These are phyloP conservation scores for Chlamydomonas schloesseri DNA, from an alignment of 139 green algal species.

Conservation along the genomic window DNA sequence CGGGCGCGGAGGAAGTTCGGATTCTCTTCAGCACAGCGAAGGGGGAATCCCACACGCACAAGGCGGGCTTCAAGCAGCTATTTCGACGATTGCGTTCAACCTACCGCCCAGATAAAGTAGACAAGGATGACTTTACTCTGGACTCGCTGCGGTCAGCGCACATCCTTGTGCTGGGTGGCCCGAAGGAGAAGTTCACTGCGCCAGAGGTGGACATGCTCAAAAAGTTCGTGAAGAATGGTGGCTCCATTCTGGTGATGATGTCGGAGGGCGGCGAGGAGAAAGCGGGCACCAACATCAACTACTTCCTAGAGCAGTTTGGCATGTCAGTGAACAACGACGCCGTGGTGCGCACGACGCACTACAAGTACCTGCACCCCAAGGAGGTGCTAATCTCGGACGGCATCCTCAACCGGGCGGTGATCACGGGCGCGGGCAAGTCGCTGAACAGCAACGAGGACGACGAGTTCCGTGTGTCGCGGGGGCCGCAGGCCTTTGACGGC, in stretches of 20 bases:
- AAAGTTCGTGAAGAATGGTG: slow-evolving; percentile 72
- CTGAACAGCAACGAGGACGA: slow-evolving; percentile 48
- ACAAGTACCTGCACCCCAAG: slow-evolving; percentile 92
- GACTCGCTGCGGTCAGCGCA: slow-evolving; percentile 60
- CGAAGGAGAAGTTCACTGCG: slow-evolving; percentile 73
- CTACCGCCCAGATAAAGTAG: slow-evolving; percentile 67
- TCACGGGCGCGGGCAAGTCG: slow-evolving; percentile 54
- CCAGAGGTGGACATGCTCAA: slow-evolving; percentile 76
- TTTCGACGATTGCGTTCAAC: slow-evolving; percentile 69
- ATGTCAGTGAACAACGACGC: slow-evolving; percentile 80
- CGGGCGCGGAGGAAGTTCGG: slow-evolving; percentile 30
- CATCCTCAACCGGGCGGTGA: slow-evolving; percentile 83
- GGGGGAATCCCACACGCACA: slow-evolving; percentile 74
- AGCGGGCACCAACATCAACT: slow-evolving; percentile 85
- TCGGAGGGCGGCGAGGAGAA: slow-evolving; percentile 74
- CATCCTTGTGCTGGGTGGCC: slow-evolving; percentile 82
- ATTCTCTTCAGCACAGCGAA: slow-evolving; percentile 74
- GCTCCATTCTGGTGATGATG: slow-evolving; percentile 77
- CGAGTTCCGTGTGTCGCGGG: slow-evolving; percentile 49
- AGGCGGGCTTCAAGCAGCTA: slow-evolving; percentile 80
- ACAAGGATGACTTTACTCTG: slow-evolving; percentile 62
- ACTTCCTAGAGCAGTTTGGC: slow-evolving; percentile 85
- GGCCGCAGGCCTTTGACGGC: slow-evolving; percentile 57
- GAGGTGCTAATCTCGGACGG: slow-evolving; percentile 83
- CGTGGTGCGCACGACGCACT: slow-evolving; percentile 78